phyloP scores from a whole-genome alignment of 768 basidiomycete species.

The Suillus weaverae region DNA sequence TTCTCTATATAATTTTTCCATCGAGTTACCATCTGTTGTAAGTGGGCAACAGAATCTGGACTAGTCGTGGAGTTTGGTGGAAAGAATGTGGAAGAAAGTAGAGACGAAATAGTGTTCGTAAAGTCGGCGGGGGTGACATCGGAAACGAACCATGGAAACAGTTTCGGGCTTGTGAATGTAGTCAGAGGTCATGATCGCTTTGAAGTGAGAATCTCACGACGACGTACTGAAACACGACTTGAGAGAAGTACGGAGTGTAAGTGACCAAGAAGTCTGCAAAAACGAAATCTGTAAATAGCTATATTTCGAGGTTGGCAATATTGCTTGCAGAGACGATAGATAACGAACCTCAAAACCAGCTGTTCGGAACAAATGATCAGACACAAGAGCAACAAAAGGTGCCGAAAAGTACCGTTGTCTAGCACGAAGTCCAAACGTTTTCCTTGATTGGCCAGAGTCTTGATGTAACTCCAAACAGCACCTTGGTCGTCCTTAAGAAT shows the following conservation, averaged over 20 bases:
- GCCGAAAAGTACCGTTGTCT: conserved; percentile 69
- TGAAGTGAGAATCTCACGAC: background rate
- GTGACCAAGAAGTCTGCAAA: conserved; percentile 93
- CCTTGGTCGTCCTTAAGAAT: conserved; percentile 86
- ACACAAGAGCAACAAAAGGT: background rate
- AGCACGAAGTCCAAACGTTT: conserved; percentile 79
- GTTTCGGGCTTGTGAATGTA: conserved; percentile 66
- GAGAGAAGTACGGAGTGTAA: conserved; percentile 77
- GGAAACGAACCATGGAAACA: conserved; percentile 97
- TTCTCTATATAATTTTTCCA: conserved; percentile 72
- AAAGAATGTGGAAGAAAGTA: conserved; percentile 66
- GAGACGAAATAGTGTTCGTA: conserved; percentile 48
- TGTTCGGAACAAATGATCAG: conserved; percentile 27
- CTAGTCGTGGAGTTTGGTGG: conserved; percentile 23
- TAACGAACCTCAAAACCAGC: conserved; percentile 84
- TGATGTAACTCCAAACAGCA: conserved; percentile 70
- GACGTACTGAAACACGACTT: conserved; percentile 88
- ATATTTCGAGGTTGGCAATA: background rate
- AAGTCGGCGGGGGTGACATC: conserved; percentile 93
- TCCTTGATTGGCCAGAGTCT: conserved; percentile 42
- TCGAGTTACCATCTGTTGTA: conserved; percentile 61
- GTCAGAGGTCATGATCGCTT: conserved; percentile 12
- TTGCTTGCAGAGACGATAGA: background rate
- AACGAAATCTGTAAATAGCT: conserved; percentile 93
- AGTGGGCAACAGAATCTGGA: conserved; percentile 37